Base-by-base conservation (phyloP, 192 early-diverging fungal species). In the Linnemannia exigua region DNA sequence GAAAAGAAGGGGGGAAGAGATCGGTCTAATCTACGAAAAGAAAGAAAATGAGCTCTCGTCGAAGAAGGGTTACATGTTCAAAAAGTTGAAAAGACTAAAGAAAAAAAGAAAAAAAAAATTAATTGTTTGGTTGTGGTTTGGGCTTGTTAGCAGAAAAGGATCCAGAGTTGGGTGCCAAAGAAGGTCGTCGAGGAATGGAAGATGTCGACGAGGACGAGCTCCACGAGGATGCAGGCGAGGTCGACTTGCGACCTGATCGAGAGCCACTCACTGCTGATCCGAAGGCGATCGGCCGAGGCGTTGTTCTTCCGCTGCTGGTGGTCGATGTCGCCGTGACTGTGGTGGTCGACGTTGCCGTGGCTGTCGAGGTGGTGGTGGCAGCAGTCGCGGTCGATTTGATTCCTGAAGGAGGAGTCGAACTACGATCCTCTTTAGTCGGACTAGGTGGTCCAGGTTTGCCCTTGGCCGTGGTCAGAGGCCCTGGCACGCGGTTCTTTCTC, bases 181-280 rank as follows among this genome's bases (percentile, higher is more conserved):
- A 79, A 31, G 77, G 38, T 35, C 77, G 66, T 79, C 77, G 70
- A 50, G 70, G 20, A 17, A 67, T 38, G 16, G 79, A 80, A 2
- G 79, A 74, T 15, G 79, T 72, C 0, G 79, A 67, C 2, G 79
- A 80, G 11, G 72, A n/a, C 37, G 71, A 38, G 58, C 58, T 63
- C 66, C 68, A 70, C 3, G 68, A 70, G 0, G 68, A 36, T 15
- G 68, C 68, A 9, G 68, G 36, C 22, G 68, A 41, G 1, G 38
- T 70, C 31, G 68, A 70, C 20, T 54, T 74, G 52, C 72, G 79
- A 63, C 70, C 77, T 36, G 77, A 72, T 35, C 70, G 48, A 1
- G 48, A 28, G 46, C 44, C 36, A 2, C 46, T 38, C 22, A 8
- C 54, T 28, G 19, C n/a, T 19, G 72, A 67, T 28, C 48, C 51